Conservation (phyloP, 495 filamentous ascomycete genomes). For the Hyaloscypha variabilis region DNA sequence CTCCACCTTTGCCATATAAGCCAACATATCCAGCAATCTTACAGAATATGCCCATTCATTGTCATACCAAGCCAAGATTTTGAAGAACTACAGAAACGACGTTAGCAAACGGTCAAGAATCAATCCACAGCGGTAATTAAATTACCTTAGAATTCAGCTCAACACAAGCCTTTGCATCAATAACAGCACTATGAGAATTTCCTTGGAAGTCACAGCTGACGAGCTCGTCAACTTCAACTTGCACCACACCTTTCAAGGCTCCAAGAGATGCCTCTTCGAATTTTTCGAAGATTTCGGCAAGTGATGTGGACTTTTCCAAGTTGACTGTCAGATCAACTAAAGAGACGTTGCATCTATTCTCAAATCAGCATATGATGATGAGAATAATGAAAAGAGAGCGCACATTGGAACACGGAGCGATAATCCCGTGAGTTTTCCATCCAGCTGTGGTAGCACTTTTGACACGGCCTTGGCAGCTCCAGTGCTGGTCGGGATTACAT, state of each 20-base stretch:
- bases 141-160: slow-evolving; percentile 16
- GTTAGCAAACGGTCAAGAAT: too few relatives aligned
- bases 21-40: slow-evolving; percentile 22
- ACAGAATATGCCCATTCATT: slow-evolving; percentile 22
- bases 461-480: slow-evolving; percentile 19
- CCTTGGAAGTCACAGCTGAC: slow-evolving; percentile 23
- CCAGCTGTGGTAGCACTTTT: slow-evolving; percentile 15
- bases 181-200: slow-evolving; percentile 11
- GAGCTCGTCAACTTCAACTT: slow-evolving; percentile 9
- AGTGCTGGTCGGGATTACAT: slow-evolving; percentile 20
- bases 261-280: background rate
- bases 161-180: slow-evolving; percentile 18
- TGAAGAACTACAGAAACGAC: too few relatives aligned
- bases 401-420: slow-evolving; percentile 21
- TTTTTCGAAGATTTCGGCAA: slow-evolving; percentile 7
- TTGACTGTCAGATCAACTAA: slow-evolving; percentile 18
- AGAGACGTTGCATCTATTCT: slow-evolving; percentile 14
- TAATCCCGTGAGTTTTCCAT: slow-evolving; percentile 16
- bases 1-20: slow-evolving; percentile 11
- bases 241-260: slow-evolving; percentile 14
- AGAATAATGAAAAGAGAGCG: background rate
- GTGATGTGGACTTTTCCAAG: slow-evolving; percentile 8
- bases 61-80: slow-evolving; percentile 22
- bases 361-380: background rate
- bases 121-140: too few relatives aligned